Percentiles rank a stretch among this genome's conserved stretches.
Evolutionary conservation across 108 stramenopile genomes (phyloP).

Genomic region (Schizochytrium sp.): DNA sequence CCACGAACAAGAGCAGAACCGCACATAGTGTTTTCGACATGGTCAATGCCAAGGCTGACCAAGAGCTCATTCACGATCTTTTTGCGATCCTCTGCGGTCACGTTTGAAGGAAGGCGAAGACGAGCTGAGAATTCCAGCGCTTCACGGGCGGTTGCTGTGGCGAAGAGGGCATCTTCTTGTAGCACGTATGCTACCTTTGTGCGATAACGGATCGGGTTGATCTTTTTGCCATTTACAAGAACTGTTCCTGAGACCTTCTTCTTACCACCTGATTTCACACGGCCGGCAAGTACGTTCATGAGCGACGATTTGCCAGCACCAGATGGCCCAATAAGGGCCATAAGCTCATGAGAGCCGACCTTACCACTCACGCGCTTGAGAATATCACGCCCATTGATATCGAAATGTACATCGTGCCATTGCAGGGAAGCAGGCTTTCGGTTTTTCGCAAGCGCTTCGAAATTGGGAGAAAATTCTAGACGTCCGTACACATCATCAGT

Average conservation of each 20-base stretch:
- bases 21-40: slow-evolving; percentile 81
- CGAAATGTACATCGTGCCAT: slow-evolving; percentile 33
- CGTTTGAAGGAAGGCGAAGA: slow-evolving; percentile 79
- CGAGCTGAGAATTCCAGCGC: slow-evolving; percentile 84
- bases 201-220: slow-evolving; percentile 65
- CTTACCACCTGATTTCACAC: slow-evolving; percentile 70
- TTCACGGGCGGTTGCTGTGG: slow-evolving; percentile 87
- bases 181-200: slow-evolving; percentile 86
- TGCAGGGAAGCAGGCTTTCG: slow-evolving; percentile 20
- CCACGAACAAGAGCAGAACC: slow-evolving; percentile 74
- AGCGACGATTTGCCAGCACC: slow-evolving; percentile 85
- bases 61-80: slow-evolving; percentile 82
- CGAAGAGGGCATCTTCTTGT: slow-evolving; percentile 85
- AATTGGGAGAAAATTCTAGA: slow-evolving; percentile 52
- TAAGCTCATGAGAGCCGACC: slow-evolving; percentile 25
- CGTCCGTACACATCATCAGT: background rate
- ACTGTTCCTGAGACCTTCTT: slow-evolving; percentile 61
- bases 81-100: slow-evolving; percentile 76
- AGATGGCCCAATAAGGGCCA: slow-evolving; percentile 59
- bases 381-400: background rate
- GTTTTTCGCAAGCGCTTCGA: slow-evolving; percentile 29
- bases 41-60: slow-evolving; percentile 82
- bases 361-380: slow-evolving; percentile 51
- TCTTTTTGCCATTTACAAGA: slow-evolving; percentile 59
- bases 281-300: slow-evolving; percentile 83